Evolutionary conservation across 1,284 basidiomycete genomes (phyloP).

Genomic region (Ustilago tritici): DNA sequence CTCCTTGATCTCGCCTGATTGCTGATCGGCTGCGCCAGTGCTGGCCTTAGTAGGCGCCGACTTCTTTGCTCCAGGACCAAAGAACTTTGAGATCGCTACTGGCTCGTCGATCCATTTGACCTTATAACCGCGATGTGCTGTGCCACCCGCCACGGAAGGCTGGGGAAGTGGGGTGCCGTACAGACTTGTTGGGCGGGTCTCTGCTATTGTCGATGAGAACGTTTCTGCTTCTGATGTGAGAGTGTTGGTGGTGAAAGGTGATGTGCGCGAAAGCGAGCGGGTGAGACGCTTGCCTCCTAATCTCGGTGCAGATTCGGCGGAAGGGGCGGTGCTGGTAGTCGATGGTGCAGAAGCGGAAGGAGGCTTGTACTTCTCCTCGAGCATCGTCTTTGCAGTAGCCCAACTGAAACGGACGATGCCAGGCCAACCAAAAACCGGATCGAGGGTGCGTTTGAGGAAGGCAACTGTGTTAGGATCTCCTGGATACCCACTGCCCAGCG

Average conservation of each 20-base stretch:
- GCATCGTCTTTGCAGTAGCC: slow-evolving; percentile 87
- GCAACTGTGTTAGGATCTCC: slow-evolving; percentile 90
- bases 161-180: slow-evolving; percentile 38
- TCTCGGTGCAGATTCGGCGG: not conserved
- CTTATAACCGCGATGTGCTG: slow-evolving; percentile 34
- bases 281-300: slow-evolving; percentile 21
- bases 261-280: slow-evolving; percentile 28
- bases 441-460: slow-evolving; percentile 82
- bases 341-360: slow-evolving; percentile 9
- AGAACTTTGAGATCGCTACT: slow-evolving; percentile 51
- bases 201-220: not conserved
- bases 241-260: slow-evolving; percentile 7
- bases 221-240: not conserved
- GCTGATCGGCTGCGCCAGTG: not conserved
- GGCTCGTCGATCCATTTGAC: slow-evolving; percentile 60
- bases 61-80: slow-evolving; percentile 29
- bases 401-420: slow-evolving; percentile 93
- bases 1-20: not conserved
- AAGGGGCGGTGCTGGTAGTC: not conserved
- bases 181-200: slow-evolving; percentile 16
- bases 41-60: not conserved
- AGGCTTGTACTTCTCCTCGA: slow-evolving; percentile 76
- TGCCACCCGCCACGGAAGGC: slow-evolving; percentile 10
- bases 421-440: slow-evolving; percentile 93
- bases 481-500: slow-evolving; percentile 36